Evolutionary conservation across 768 basidiomycete genomes (phyloP), one percentile per base, ranked within the genome.

Genomic region (Trametes maxima): DNA sequence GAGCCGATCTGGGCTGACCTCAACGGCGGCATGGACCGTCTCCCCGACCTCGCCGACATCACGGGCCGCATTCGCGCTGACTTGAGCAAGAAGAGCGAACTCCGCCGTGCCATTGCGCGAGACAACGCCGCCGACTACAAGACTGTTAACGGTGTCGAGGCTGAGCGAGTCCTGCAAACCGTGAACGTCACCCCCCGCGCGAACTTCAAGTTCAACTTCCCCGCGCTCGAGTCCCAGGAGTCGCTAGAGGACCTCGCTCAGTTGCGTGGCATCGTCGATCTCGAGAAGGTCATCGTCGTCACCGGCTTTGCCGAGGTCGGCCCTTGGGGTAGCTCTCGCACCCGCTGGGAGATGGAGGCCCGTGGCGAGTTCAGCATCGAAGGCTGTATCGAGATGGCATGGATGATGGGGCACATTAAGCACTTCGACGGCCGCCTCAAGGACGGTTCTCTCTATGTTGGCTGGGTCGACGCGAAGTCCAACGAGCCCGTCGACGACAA

Each of bases 271-370:
- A 79, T 98, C 61, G 84, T 98, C 63, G 97, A 98, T 72, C 81
- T 98, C 22, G 97, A 99, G 65, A 95, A 96, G 77, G 95, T 98
- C 60, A 79, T 94, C 61, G 97, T 99, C 59, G 81, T 98, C 70
- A 96, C 97, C 45, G 97, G 97, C 63, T 98, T 93, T 73, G 96
- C 91, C 35, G 97, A 99, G 74, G 94, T 98, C 52, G 91, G 97
- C 2, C 97, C 97, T 13, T 99, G 96, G 95, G 97, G 97, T 66
- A 95, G 93, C 71, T 91, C 96, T 16, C 87, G 97, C 60, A 99
- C 97, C 2, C 87, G 97, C 60, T 99, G 97, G 97, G 97, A 99
- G 79, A 98, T 99, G 95, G 97, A 99, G 73, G 95, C 95, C 47
- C 84, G 87, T 47, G 96, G 97, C n/a, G 88, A 96, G 70, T 90